Percentiles rank a stretch among this genome's conserved stretches.
Conservation (phyloP, 1,139 yeast genomes). For the Magnusiomyces fungicola region DNA sequence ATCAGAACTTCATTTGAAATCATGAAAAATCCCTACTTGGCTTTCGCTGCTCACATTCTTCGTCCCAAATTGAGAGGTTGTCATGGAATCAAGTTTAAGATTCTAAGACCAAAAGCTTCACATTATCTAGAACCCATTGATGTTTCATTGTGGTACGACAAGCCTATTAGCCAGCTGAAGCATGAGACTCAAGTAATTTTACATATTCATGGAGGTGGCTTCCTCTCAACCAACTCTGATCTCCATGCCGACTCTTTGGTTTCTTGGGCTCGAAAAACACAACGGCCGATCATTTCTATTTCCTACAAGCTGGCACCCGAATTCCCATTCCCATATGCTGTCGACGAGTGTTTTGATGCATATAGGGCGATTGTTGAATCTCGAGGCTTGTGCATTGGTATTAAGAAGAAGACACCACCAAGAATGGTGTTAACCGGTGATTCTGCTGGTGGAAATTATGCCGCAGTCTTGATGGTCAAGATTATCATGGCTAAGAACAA, state of each 20-base stretch:
- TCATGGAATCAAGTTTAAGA: constrained; percentile 8
- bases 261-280: constrained; percentile 20
- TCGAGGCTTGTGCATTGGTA: constrained; percentile 17
- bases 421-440: constrained; percentile 19
- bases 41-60: constrained; percentile 7
- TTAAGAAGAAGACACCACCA: constrained; percentile 16
- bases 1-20: constrained; percentile 18
- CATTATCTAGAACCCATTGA: constrained; percentile 17
- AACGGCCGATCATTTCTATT: constrained; percentile 29
- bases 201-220: constrained; percentile 20
- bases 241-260: constrained; percentile 16
- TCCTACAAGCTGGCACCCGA: constrained; percentile 44
- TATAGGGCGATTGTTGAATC: constrained; percentile 22
- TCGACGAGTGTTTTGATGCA: constrained; percentile 42
- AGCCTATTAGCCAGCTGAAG: constrained; percentile 16
- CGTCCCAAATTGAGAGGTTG: background rate
- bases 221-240: constrained; percentile 16
- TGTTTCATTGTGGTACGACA: constrained; percentile 17
- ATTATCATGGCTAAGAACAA: constrained; percentile 13
- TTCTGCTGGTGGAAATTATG: constrained; percentile 21
- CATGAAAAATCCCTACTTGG: constrained; percentile 17
- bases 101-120: constrained; percentile 16
- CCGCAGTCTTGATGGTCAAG: constrained; percentile 17
- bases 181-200: constrained; percentile 15
- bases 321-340: constrained; percentile 44